Conservation (phyloP, 495 filamentous ascomycete species). For the Penicillium pancosmium region DNA sequence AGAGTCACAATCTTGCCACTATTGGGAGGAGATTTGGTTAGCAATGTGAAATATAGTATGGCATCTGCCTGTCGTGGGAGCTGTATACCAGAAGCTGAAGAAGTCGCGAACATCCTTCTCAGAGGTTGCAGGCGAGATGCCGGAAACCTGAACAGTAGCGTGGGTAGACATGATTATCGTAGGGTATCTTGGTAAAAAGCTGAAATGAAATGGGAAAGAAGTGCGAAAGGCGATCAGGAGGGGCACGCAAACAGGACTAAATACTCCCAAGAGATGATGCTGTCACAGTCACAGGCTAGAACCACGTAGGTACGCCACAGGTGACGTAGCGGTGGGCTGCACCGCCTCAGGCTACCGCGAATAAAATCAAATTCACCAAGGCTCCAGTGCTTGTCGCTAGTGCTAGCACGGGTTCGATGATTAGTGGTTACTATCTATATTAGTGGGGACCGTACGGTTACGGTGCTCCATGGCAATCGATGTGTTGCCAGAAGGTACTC, state of each 20-base stretch:
- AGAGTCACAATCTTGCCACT: slow-evolving; percentile 90
- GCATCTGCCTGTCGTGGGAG: not conserved
- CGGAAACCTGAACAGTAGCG: slow-evolving; percentile 64
- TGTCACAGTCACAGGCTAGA: not conserved
- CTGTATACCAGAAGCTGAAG: slow-evolving; percentile 93
- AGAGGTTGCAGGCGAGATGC: slow-evolving; percentile 76
- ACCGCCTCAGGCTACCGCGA: slow-evolving; percentile 20
- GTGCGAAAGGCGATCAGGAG: not conserved
- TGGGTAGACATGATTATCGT: slow-evolving; percentile 46
- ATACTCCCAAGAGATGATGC: slow-evolving; percentile 10
- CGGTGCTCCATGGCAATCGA: too few species aligned
- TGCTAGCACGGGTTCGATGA: too few species aligned
- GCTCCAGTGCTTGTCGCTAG: too few species aligned
- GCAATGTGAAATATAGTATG: slow-evolving; percentile 1
- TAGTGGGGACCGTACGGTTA: not conserved
- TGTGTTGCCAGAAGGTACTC: too few species aligned
- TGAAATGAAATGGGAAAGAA: not conserved
- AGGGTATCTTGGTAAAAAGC: not conserved
- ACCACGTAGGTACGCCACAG: slow-evolving; percentile 26
- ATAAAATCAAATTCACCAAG: not conserved
- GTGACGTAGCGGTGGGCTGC: slow-evolving; percentile 37
- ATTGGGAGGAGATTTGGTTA: slow-evolving; percentile 27
- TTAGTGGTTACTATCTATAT: too few species aligned
- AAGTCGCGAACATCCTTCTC: slow-evolving; percentile 94
- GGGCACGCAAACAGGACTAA: slow-evolving; percentile 12